Conservation (phyloP, 805 yeast genomes). For the Wickerhamomyces silvicola region DNA sequence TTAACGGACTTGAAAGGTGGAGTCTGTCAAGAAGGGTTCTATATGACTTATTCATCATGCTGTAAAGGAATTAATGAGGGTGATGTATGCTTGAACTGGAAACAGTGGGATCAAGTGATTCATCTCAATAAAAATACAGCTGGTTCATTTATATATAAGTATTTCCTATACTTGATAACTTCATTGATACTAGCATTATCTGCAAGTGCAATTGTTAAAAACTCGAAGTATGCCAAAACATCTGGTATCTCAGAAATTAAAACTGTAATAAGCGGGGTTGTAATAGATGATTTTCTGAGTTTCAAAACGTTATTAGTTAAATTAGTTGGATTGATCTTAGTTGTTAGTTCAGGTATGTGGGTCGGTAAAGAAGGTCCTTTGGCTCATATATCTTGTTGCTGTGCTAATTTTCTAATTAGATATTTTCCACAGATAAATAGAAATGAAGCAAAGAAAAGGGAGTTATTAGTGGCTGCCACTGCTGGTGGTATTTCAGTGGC, state of each 20-base stretch:
- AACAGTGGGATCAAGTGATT: constrained; percentile 26
- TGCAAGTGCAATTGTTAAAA: constrained; percentile 25
- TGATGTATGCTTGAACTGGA: constrained; percentile 28
- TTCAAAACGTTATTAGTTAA: constrained; percentile 47
- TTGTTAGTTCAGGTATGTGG: constrained; percentile 75
- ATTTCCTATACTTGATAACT: constrained; percentile 30
- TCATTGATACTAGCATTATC: constrained; percentile 33
- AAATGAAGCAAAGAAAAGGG: constrained; percentile 60
- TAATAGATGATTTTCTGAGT: constrained; percentile 47
- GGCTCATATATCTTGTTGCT: constrained; percentile 69
- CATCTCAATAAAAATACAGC: constrained; percentile 19
- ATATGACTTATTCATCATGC: constrained; percentile 21
- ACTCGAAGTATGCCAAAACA: constrained; percentile 34
- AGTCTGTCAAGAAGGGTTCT: constrained; percentile 32
- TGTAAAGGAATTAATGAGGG: constrained; percentile 25
- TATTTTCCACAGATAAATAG: constrained; percentile 23
- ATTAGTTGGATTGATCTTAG: constrained; percentile 50
- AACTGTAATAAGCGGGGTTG: constrained; percentile 59
- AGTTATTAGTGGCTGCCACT: constrained; percentile 63
- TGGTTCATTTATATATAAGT: constrained; percentile 26
- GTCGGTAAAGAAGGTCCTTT: constrained; percentile 85
- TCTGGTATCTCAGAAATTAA: constrained; percentile 76
- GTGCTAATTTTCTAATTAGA: constrained; percentile 35
- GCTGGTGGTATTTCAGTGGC: constrained; percentile 85
- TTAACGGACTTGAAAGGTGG: constrained; percentile 50